These are phyloP conservation scores for Clitopilus hobsonii DNA, from an alignment of 768 basidiomycete genomes.

Conservation along the genomic window DNA sequence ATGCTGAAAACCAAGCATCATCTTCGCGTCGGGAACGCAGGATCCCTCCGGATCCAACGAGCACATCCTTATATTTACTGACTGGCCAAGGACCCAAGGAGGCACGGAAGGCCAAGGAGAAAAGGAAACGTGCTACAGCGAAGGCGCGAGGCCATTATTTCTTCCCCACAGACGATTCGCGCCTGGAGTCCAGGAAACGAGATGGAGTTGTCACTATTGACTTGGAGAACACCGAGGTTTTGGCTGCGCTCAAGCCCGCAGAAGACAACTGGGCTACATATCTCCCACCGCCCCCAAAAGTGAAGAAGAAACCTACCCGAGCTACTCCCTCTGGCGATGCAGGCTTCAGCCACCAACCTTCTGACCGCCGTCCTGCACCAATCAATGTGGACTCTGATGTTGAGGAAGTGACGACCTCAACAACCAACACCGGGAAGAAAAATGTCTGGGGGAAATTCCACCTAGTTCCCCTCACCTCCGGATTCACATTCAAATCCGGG, in stretches of 20 bases:
- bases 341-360: too few relatives aligned
- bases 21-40: too few relatives aligned
- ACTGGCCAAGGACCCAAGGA: constrained; percentile 17
- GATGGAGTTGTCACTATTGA: constrained; percentile 32
- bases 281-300: constrained; percentile 9
- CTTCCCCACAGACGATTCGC: constrained; percentile 31
- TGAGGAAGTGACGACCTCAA: too few relatives aligned
- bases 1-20: too few relatives aligned
- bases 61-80: too few relatives aligned
- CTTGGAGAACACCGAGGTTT: constrained; percentile 39
- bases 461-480: constrained; percentile 44
- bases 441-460: constrained; percentile 44
- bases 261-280: constrained; percentile 9
- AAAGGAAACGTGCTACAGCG: constrained; percentile 20
- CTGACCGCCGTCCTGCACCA: too few relatives aligned
- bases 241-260: constrained; percentile 33
- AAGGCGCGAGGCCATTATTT: constrained; percentile 29
- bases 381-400: too few relatives aligned
- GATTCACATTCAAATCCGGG: constrained; percentile 42
- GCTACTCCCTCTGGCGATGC: too few relatives aligned
- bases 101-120: constrained; percentile 20
- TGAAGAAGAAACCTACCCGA: background rate
- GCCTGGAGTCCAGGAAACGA: constrained; percentile 33
- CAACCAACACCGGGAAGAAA: too few relatives aligned
- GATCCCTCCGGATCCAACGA: too few relatives aligned